Base-by-base conservation (phyloP, 2,329 filamentous ascomycete species). In the Scytalidium lignicola region DNA sequence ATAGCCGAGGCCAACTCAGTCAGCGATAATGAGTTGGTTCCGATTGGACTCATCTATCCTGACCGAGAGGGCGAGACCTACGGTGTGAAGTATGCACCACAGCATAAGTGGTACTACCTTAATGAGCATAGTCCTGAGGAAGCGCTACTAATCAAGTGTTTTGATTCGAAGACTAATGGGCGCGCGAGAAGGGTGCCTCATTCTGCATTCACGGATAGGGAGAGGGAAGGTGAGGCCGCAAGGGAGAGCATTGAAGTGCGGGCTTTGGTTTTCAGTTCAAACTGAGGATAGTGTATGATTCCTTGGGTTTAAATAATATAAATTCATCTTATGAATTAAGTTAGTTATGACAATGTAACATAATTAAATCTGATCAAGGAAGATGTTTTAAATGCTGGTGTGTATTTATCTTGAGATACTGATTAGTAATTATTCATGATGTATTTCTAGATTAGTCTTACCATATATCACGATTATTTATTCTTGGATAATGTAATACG, bases 1-100 rank as follows among this genome's bases (percentile, higher is more conserved):
- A 75, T 82, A 48, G 80, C 80, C 0, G 75, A 80, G 6, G 75
- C 74, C 9, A 65, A 70, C 2, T 75, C 73, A 0, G 78, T 83
- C 1, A 63, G 71, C 0, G 74, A 86, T 47, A 62, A 63, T 6
- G 74, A 79, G 51, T 69, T 82, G 3, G 67, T 81, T 1, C 62
- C 68, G 1, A 67, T 71, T 2, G 66, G 67, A 18, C 65, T 80
- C 5, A 74, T 79, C 55, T 79, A 80, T 56, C 74, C 76, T 0
- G 65, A 71, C 13, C 83, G 88, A 37, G 79, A 71, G 0, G 89
- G 90, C 1, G 82, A 91, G 74, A 92, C 86, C 0, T 86, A 86
- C 1, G 81, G 75, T 0, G 84, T 95, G 74, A 78, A 66, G 79
- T 74, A 82, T 53, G 80, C 82, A 46, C 67, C 75, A 0, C 65